phyloP scores from a whole-genome alignment of 1,284 basidiomycete species.

The Melanopsichium pennsylvanicum region DNA sequence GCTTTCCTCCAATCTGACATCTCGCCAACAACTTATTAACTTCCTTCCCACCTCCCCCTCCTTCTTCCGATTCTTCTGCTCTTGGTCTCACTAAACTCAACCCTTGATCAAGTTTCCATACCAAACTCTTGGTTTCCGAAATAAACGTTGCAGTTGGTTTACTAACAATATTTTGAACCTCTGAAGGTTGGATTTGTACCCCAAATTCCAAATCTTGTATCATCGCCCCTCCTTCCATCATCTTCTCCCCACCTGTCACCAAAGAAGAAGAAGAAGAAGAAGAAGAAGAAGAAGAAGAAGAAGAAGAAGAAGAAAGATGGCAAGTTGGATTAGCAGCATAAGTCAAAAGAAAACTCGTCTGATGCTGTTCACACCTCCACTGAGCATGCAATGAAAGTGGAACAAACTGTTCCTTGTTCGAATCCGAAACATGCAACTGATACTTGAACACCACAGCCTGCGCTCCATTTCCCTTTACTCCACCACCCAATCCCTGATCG shows the following conservation, averaged over 20 bases:
- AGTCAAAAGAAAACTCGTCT: conserved; percentile 69
- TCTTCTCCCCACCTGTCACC: too few species aligned
- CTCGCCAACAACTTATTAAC: conserved; percentile 69
- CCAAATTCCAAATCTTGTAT: conserved; percentile 65
- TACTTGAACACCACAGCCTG: conserved; percentile 69
- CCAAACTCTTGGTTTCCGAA: conserved; percentile 64
- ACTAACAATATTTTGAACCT: conserved; percentile 68
- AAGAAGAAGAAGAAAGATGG: not conserved
- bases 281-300: conserved; percentile 5
- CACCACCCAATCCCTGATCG: conserved; percentile 27
- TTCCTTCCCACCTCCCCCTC: too few species aligned
- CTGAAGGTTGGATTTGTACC: conserved; percentile 66
- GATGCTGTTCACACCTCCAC: conserved; percentile 69
- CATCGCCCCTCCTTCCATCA: conserved; percentile 2
- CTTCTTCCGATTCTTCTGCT: too few species aligned
- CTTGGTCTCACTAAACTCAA: too few species aligned
- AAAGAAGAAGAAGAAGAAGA: not conserved
- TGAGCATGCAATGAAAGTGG: conserved; percentile 69
- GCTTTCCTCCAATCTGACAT: conserved; percentile 65
- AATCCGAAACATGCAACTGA: conserved; percentile 68
- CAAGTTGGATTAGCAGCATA: conserved; percentile 65
- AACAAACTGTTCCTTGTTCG: conserved; percentile 60
- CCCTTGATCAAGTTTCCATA: conserved; percentile 67
- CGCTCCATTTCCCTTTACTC: conserved; percentile 33
- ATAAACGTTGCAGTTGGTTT: conserved; percentile 69